These are phyloP conservation scores for Fusarium sp. DNA, from an alignment of 2,329 filamentous ascomycete species.

Conservation along the genomic window DNA sequence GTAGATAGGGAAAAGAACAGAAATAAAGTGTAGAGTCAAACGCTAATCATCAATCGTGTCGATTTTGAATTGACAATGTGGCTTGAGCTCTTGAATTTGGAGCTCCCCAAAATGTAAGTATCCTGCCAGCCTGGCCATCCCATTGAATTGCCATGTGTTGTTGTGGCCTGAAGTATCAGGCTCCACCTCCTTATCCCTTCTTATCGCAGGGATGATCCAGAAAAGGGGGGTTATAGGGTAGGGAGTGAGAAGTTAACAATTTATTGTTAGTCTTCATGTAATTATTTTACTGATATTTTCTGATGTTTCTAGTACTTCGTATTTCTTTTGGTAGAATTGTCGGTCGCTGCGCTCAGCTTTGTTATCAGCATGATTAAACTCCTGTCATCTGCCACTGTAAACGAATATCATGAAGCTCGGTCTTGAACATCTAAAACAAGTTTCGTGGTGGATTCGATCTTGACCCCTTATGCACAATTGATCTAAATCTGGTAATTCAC, in stretches of 20 bases:
- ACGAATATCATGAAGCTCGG: not conserved
- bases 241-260: not conserved
- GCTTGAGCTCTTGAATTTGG: slow-evolving; percentile 39
- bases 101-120: slow-evolving; percentile 48
- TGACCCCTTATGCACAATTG: not conserved
- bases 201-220: slow-evolving; percentile 34
- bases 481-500: not conserved
- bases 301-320: not conserved
- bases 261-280: not conserved
- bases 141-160: slow-evolving; percentile 30
- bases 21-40: slow-evolving; percentile 1
- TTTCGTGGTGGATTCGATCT: not conserved
- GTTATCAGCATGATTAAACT: not conserved
- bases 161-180: slow-evolving; percentile 44
- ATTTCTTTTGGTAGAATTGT: not conserved
- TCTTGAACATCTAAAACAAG: not conserved
- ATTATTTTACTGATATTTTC: not conserved
- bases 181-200: slow-evolving; percentile 32
- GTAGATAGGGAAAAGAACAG: not conserved
- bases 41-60: slow-evolving; percentile 40
- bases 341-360: not conserved
- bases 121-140: slow-evolving; percentile 45
- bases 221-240: slow-evolving; percentile 40
- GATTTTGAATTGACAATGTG: slow-evolving; percentile 26
- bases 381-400: not conserved